phyloP scores from a whole-genome alignment of 805 yeast species.

The Wickerhamiella sorbophila region DNA sequence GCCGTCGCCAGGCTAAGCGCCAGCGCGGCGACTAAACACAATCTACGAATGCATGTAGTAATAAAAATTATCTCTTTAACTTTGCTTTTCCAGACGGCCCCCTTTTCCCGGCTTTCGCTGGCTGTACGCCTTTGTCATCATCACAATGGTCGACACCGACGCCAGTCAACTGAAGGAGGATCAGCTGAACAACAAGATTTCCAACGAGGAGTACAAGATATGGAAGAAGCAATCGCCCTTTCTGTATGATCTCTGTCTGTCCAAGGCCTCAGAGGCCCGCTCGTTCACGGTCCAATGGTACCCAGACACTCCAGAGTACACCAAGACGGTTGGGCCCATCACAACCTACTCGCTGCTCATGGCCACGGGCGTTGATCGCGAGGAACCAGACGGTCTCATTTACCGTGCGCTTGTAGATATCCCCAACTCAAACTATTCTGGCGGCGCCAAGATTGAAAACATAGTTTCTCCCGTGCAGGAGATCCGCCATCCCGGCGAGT shows the following conservation, averaged over 20 bases:
- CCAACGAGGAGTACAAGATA: conserved; percentile 33
- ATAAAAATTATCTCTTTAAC: not conserved
- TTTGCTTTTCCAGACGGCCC: no score
- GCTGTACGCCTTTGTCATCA: not conserved
- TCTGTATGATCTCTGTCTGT: conserved; percentile 40
- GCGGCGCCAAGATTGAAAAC: conserved; percentile 3
- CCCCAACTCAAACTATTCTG: conserved; percentile 18
- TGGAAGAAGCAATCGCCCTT: conserved; percentile 55
- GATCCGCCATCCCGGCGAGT: conserved; percentile 55
- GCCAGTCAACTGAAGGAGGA: conserved; percentile 4
- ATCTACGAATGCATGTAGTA: conserved; percentile 11
- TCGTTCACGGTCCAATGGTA: conserved; percentile 47
- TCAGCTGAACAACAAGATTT: conserved; percentile 11
- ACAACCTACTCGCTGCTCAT: conserved; percentile 37
- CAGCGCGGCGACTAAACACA: conserved; percentile 12
- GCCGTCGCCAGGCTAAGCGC: conserved; percentile 75
- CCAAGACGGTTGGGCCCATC: conserved; percentile 12
- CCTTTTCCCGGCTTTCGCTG: no score
- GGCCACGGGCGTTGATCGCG: conserved; percentile 42
- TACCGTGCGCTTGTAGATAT: conserved; percentile 28
- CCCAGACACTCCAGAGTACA: conserved; percentile 29
- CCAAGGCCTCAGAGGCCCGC: conserved; percentile 47
- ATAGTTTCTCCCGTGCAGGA: conserved; percentile 19
- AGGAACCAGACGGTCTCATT: conserved; percentile 12
- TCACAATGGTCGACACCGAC: conserved; percentile 2